Evolutionary conservation across 768 basidiomycete genomes (phyloP), one percentile per base, ranked within the genome.

Genomic region (Kwoniella dendrophila): DNA sequence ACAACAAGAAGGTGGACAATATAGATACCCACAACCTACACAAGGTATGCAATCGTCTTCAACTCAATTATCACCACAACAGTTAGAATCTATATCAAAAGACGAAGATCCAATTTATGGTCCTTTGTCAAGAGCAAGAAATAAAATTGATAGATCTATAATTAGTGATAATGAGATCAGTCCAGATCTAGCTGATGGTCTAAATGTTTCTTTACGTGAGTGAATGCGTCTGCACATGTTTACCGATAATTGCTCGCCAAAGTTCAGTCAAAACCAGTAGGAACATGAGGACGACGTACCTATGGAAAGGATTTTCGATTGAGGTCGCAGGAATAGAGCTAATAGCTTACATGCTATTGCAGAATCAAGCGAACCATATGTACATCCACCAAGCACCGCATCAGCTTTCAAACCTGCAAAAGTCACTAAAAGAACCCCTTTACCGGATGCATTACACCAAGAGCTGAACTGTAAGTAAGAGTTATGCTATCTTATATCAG

Each of bases 101-200:
- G 68, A 68, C 55, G 71, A 75, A 48, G 73, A 75, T 68, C 65
- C 71, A 12, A 61, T 73, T 7, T 75, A 75, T 64, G 74, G 74
- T 27, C 74, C 74, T 0, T 48, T 75, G 30, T 56, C 62, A 2
- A 47, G 72, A 24, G 71, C 74, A n/a, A 63, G 64, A 49, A 53
- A 50, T 3, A 71, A 71, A 53, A 54, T 75, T 4, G 72, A 70
- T 45, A 63, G 71, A 45, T 66, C 55, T 5, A 45, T 73, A 56
- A 44, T 43, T 10, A 66, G 56, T 16, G 74, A 75, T 61, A 52
- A 67, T 20, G 74, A 75, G 56, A 69, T 71, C n/a, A 70, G 68
- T 44, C 50, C 59, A 30, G 71, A 73, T 63, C 30, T 73, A 11
- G 65, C 36, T n/a, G 70, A 71, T 27, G 36, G 57, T 5, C 66